A percentile compares a stretch with the other conserved stretches of the same genome.
Conservation (phyloP, 768 basidiomycete genomes). For the Collybiopsis confluens region DNA sequence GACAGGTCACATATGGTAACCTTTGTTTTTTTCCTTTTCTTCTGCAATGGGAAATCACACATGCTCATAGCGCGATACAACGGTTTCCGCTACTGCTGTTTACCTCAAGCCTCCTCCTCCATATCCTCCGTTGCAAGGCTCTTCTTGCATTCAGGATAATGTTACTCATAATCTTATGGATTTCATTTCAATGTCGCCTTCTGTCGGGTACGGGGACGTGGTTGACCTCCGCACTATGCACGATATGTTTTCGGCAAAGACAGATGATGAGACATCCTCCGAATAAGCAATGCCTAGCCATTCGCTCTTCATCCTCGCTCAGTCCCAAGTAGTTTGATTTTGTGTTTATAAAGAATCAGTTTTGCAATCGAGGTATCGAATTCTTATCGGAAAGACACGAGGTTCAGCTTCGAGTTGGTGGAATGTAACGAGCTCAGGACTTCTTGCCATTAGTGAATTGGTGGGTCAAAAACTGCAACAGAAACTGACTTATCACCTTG, state of each 20-base stretch:
- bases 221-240: background rate
- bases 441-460: constrained; percentile 13
- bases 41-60: too few species aligned
- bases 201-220: background rate
- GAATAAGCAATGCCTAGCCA: too few species aligned
- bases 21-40: constrained; percentile 19
- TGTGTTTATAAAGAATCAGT: constrained; percentile 39
- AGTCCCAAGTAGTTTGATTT: constrained; percentile 1
- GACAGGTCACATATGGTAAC: constrained; percentile 79
- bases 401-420: constrained; percentile 27
- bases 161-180: constrained; percentile 52
- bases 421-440: constrained; percentile 13
- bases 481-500: too few species aligned
- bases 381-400: constrained; percentile 48
- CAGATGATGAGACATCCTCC: too few species aligned
- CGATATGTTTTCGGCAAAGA: background rate
- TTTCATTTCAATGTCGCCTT: constrained; percentile 47
- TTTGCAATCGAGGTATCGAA: constrained; percentile 58
- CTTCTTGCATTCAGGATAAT: constrained; percentile 30
- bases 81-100: background rate
- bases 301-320: too few species aligned
- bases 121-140: constrained; percentile 48
- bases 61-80: background rate
- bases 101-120: constrained; percentile 46
- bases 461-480: too few species aligned